A percentile compares a stretch with the other conserved stretches of the same genome.
phyloP scores from a whole-genome alignment of 306 rosid species.

The Hippophae gyantsensis region DNA sequence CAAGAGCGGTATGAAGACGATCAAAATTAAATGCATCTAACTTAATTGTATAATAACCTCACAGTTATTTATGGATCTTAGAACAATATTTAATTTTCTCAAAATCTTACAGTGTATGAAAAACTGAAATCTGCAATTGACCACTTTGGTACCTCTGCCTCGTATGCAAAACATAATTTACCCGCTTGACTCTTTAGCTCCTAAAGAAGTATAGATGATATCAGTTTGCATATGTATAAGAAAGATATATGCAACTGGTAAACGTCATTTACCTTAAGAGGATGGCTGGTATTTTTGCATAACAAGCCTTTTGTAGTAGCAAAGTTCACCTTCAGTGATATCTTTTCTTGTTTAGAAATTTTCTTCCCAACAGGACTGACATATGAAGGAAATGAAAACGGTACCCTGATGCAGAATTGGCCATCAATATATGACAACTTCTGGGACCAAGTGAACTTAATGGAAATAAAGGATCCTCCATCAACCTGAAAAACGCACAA shows the following conservation, averaged over 20 bases:
- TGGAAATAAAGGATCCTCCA: constrained; percentile 64
- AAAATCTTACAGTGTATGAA: constrained; percentile 51
- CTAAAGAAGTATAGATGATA: constrained; percentile 27
- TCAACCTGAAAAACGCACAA: constrained; percentile 35
- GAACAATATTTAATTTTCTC: constrained; percentile 7
- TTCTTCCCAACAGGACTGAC: constrained; percentile 46
- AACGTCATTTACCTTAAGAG: constrained; percentile 52
- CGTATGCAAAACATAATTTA: constrained; percentile 54
- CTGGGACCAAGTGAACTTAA: constrained; percentile 75
- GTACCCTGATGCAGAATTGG: constrained; percentile 48
- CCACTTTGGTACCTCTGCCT: constrained; percentile 72
- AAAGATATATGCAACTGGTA: constrained; percentile 8
- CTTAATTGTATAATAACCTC: neutral
- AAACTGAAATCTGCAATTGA: constrained; percentile 63
- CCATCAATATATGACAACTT: constrained; percentile 45
- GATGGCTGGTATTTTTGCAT: constrained; percentile 63
- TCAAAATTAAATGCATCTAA: neutral
- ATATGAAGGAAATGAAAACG: constrained; percentile 70
- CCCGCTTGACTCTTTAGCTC: constrained; percentile 45
- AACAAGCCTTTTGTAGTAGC: constrained; percentile 45
- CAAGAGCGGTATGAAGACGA: constrained; percentile 3
- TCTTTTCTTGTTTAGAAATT: constrained; percentile 41
- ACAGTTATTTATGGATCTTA: constrained; percentile 2
- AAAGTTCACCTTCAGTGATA: constrained; percentile 47
- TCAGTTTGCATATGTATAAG: constrained; percentile 12